phyloP scores from a whole-genome alignment of 2,329 filamentous ascomycete species.

The Colletotrichum sublineola region DNA sequence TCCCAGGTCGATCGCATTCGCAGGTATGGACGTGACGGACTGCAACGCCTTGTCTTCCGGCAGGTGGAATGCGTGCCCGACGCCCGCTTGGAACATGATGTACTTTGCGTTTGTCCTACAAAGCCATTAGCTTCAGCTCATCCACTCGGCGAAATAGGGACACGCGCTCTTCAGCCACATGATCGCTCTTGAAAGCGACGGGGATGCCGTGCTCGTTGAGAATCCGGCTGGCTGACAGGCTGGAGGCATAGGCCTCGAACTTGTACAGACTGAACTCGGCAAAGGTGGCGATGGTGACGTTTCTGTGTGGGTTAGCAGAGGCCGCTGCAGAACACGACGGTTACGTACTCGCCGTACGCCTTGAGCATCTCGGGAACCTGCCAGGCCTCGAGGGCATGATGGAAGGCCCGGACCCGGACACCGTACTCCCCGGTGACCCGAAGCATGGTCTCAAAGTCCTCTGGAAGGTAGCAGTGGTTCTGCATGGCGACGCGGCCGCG shows the following conservation, averaged over 20 bases:
- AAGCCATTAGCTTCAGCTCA: not conserved
- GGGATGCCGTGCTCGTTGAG: constrained; percentile 56
- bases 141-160: not conserved
- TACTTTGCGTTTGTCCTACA: constrained; percentile 55
- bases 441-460: constrained; percentile 60
- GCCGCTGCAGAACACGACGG: constrained; percentile 31
- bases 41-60: constrained; percentile 56
- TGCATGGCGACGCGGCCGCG: constrained; percentile 58
- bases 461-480: constrained; percentile 59
- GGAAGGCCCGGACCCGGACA: constrained; percentile 56
- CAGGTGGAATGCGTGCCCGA: constrained; percentile 58
- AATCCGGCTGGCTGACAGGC: constrained; percentile 55
- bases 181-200: constrained; percentile 60
- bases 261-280: constrained; percentile 58
- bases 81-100: constrained; percentile 56
- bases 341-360: constrained; percentile 48
- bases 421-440: constrained; percentile 58
- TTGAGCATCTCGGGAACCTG: constrained; percentile 57
- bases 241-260: constrained; percentile 57
- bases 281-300: constrained; percentile 59
- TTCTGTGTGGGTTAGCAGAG: constrained; percentile 43
- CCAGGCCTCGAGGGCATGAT: constrained; percentile 57
- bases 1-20: constrained; percentile 57
- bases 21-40: constrained; percentile 61
- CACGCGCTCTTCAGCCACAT: constrained; percentile 43